Conservation (phyloP, 2,329 filamentous ascomycete genomes). For the Anisogramma anomala region DNA sequence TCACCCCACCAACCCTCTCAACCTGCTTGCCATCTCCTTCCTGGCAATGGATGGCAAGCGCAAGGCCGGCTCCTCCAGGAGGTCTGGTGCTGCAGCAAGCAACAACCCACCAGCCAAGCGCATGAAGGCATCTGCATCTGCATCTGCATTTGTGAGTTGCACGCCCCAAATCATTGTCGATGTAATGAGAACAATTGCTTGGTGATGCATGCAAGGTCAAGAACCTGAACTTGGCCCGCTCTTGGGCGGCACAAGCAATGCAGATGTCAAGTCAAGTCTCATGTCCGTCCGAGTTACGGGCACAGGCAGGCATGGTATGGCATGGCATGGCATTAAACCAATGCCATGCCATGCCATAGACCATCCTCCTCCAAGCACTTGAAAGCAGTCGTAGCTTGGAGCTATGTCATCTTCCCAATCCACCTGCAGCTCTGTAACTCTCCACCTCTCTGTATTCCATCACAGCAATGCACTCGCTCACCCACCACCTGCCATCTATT, state of each 20-base stretch:
- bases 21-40: not conserved
- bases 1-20: not conserved
- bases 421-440: not conserved
- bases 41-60: slow-evolving; percentile 42
- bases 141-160: slow-evolving; percentile 35
- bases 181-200: slow-evolving; percentile 8
- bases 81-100: slow-evolving; percentile 26
- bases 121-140: too few species aligned
- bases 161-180: not conserved
- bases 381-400: not conserved
- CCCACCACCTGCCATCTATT: not conserved
- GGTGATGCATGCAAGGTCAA: slow-evolving; percentile 6
- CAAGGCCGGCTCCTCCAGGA: slow-evolving; percentile 36
- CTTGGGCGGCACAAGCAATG: not conserved
- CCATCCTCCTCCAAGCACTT: not conserved
- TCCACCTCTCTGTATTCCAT: not conserved
- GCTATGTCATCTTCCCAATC: slow-evolving; percentile 1
- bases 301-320: not conserved
- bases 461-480: not conserved
- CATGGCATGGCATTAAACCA: not conserved
- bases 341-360: not conserved
- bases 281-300: not conserved
- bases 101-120: slow-evolving; percentile 45
- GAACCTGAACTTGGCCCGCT: too few species aligned
- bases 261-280: too few species aligned